phyloP scores from a whole-genome alignment of 495 filamentous ascomycete genomes.

The Trypethelium eluteriae region DNA sequence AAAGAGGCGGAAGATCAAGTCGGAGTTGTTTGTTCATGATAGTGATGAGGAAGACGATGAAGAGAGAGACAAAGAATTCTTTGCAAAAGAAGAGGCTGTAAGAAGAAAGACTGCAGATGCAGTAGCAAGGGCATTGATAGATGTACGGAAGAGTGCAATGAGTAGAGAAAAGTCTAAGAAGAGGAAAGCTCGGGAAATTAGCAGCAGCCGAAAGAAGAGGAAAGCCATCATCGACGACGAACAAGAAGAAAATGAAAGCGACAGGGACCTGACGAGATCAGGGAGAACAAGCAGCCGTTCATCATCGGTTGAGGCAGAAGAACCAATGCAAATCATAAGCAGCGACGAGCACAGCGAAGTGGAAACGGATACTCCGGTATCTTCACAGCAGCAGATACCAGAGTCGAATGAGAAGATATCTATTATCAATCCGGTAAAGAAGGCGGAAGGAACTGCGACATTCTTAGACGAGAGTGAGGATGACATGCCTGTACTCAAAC shows the following conservation, averaged over 20 bases:
- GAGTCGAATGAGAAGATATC: neutral
- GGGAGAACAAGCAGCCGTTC: constrained; percentile 21
- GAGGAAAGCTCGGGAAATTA: constrained; percentile 16
- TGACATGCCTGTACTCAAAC: constrained; percentile 19
- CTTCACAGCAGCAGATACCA: constrained; percentile 5
- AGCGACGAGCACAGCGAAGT: constrained; percentile 14
- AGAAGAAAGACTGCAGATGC: constrained; percentile 45
- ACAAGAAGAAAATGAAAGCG: constrained; percentile 24
- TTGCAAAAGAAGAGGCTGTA: constrained; percentile 54
- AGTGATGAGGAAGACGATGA: constrained; percentile 70
- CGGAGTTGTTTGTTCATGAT: constrained; percentile 65
- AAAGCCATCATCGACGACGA: constrained; percentile 20
- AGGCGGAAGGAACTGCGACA: neutral
- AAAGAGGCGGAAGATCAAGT: constrained; percentile 70
- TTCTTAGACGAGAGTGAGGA: constrained; percentile 23
- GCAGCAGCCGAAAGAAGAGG: neutral
- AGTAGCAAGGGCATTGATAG: constrained; percentile 43
- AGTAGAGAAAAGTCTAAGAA: constrained; percentile 25
- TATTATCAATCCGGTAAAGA: neutral
- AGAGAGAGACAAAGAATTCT: constrained; percentile 60
- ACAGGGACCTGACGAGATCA: constrained; percentile 18
- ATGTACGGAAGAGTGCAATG: constrained; percentile 19
- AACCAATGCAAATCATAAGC: constrained; percentile 1
- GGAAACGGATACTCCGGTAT: constrained; percentile 24
- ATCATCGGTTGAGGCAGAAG: constrained; percentile 19